Percentiles rank a stretch among this genome's conserved stretches.
Conservation (phyloP, 768 basidiomycete species). For the Mycena epipterygia region DNA sequence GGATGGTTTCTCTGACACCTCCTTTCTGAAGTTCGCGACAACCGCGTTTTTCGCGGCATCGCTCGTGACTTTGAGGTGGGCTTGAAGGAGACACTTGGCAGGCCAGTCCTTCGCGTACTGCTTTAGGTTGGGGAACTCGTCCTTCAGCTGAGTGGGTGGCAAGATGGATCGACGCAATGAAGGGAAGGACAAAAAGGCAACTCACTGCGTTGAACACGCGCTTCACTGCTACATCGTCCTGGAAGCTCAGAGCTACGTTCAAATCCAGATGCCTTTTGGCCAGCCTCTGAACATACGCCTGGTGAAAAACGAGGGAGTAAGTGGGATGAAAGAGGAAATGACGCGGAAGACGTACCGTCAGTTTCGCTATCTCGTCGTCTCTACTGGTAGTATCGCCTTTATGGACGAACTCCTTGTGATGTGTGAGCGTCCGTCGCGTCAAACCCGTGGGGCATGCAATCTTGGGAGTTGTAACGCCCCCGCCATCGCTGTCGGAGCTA, state of each 20-base stretch:
- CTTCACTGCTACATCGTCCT: background rate
- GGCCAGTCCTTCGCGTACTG: slow-evolving; percentile 3
- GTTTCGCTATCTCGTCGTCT: too few species aligned
- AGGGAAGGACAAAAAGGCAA: too few species aligned
- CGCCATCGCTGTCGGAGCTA: slow-evolving; percentile 1
- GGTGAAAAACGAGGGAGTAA: background rate
- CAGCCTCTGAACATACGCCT: background rate
- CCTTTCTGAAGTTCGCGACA: background rate
- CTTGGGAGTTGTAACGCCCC: background rate
- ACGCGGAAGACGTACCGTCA: background rate
- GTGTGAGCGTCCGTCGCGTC: background rate
- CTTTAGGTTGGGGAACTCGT: background rate
- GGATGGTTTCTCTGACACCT: background rate
- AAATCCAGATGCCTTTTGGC: background rate
- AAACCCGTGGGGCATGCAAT: background rate
- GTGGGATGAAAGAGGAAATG: background rate
- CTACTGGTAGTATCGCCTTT: background rate
- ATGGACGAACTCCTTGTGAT: background rate
- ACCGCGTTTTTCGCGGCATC: background rate
- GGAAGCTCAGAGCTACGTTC: background rate
- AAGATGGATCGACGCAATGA: background rate
- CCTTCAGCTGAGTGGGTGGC: background rate
- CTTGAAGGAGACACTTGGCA: background rate
- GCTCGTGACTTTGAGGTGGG: slow-evolving; percentile 2
- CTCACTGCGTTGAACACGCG: background rate